Evolutionary conservation across 2,329 filamentous ascomycete species (phyloP), one percentile per base, ranked within the genome.

Genomic region (Samsoniella hepiali): DNA sequence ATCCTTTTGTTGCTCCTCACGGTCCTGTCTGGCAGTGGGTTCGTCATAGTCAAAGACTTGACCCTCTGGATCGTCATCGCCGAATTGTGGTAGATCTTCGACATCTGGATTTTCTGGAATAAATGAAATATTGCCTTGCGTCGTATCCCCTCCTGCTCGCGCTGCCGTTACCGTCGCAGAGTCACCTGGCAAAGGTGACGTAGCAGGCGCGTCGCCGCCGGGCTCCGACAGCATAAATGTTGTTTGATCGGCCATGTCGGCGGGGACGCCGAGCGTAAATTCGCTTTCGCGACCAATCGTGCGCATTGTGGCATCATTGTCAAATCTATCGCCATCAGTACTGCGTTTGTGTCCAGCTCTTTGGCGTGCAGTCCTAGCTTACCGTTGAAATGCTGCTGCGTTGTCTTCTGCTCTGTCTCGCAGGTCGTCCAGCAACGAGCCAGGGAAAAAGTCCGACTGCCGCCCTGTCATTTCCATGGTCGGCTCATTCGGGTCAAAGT

Each of bases 371-470:
- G 22, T 17, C 3, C 4, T 11, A 27, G 29, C 60, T 29, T 72
- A 81, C 78, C 79, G 77, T 3, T 73, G 70, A 54, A 80, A 74
- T 32, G 79, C 78, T 11, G 75, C 73, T 13, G 76, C 71, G 7
- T 63, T 63, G 34, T 50, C 53, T 3, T 75, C 73, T 10, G 76
- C 73, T 9, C 69, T 72, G 4, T 72, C 77, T 13, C 78, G 72
- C 3, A 81, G 72, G 58, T 82, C 78, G 47, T 81, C 76, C 9
- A 81, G 67, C 7, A 80, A 72, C 3, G 53, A 55, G 2, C 77
- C 78, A 0, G 82, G 81, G 62, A 85, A 85, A 68, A 85, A 84
- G 3, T 80, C 83, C 0, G 81, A 81, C 64, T 80, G 78, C 13
- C 80, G 75, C 0, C 76, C 78, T 17, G 53, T 57, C 3, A 77